Percentiles rank a stretch among this genome's conserved stretches.
Evolutionary conservation across 108 stramenopile genomes (phyloP).

Genomic region (Nitzschia sp.): DNA sequence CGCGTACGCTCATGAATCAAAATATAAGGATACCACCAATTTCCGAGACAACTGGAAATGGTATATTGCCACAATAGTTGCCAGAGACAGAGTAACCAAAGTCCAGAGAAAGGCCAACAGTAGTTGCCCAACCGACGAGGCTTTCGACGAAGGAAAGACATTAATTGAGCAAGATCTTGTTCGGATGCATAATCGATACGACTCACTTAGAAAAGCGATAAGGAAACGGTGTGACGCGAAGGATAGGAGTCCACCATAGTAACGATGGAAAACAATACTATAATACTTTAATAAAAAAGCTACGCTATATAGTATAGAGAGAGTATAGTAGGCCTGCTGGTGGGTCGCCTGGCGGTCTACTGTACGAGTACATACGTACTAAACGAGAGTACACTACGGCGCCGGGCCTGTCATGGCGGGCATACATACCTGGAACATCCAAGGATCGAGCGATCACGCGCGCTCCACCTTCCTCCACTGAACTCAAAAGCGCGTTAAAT

Average conservation of each 20-base stretch:
- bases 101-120: background rate
- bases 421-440: too few relatives aligned
- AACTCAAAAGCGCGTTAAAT: too few relatives aligned
- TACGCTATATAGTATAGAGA: too few relatives aligned
- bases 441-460: too few relatives aligned
- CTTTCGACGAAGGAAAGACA: background rate
- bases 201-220: background rate
- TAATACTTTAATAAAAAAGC: background rate
- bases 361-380: too few relatives aligned
- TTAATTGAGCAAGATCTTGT: background rate
- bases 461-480: too few relatives aligned
- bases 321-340: too few relatives aligned
- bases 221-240: background rate
- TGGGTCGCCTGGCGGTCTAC: too few relatives aligned
- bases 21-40: background rate
- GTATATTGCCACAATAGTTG: conserved; percentile 3
- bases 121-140: background rate
- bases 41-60: conserved; percentile 5
- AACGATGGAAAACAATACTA: background rate
- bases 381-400: too few relatives aligned
- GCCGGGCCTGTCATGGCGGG: too few relatives aligned
- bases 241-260: background rate
- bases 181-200: background rate
- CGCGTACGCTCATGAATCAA: conserved; percentile 1
- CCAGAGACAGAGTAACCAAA: background rate